These are phyloP conservation scores for Chaetomium fimeti DNA, from an alignment of 495 filamentous ascomycete species.

Conservation along the genomic window DNA sequence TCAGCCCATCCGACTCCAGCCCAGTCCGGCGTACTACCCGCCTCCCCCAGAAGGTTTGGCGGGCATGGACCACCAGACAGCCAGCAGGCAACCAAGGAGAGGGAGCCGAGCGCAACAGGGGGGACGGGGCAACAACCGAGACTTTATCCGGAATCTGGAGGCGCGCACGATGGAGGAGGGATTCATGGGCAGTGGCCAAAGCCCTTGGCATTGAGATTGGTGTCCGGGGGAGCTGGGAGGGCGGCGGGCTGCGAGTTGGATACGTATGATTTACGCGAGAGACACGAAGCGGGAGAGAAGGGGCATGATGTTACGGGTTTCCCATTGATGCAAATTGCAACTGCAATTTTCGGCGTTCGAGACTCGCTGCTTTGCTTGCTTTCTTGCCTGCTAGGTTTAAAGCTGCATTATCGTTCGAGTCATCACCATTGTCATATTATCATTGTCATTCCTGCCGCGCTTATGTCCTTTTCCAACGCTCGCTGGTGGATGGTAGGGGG, in stretches of 20 bases:
- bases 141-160: slow-evolving; percentile 92
- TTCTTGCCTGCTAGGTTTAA: background rate
- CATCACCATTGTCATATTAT: background rate
- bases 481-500: background rate
- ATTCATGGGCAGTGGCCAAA: slow-evolving; percentile 50
- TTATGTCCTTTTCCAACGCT: background rate
- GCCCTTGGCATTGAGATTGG: slow-evolving; percentile 50
- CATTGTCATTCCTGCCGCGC: background rate
- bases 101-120: slow-evolving; percentile 67
- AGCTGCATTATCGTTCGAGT: background rate
- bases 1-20: slow-evolving; percentile 89
- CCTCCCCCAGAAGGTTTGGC: slow-evolving; percentile 83
- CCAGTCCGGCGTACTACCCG: slow-evolving; percentile 96
- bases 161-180: slow-evolving; percentile 92
- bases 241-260: slow-evolving; percentile 3
- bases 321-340: slow-evolving; percentile 1
- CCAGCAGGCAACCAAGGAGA: slow-evolving; percentile 70
- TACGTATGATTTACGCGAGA: background rate
- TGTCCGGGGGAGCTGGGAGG: background rate
- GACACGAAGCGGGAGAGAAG: background rate
- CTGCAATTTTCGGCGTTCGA: slow-evolving; percentile 10
- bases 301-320: slow-evolving; percentile 1
- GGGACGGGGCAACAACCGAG: slow-evolving; percentile 60
- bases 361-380: slow-evolving; percentile 6
- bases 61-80: slow-evolving; percentile 44